phyloP scores from a whole-genome alignment of 768 basidiomycete genomes.

The Suillus luteus region DNA sequence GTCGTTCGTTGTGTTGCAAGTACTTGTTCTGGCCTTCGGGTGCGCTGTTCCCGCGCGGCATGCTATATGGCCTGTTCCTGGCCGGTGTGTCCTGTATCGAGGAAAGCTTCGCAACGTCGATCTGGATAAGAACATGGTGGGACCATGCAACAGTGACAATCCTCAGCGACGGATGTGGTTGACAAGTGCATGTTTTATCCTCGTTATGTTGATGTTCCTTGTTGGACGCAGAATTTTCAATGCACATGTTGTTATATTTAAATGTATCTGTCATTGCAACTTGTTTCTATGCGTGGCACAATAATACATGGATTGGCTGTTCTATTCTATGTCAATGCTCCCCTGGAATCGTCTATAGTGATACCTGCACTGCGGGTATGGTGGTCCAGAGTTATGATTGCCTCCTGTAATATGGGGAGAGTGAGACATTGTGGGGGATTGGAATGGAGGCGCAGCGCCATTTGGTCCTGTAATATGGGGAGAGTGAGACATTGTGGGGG shows the following conservation, averaged over 20 bases:
- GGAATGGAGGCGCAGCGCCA: slow-evolving; percentile 50
- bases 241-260: background rate
- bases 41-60: no score
- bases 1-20: no score
- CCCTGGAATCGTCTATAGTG: background rate
- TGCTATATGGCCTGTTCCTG: no score
- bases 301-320: background rate
- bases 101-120: no score
- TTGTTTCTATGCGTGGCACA: background rate
- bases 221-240: slow-evolving; percentile 3
- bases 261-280: background rate
- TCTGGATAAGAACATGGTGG: no score
- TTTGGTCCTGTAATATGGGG: slow-evolving; percentile 49
- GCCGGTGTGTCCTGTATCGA: no score
- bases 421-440: slow-evolving; percentile 65
- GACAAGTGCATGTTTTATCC: no score
- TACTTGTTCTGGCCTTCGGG: no score
- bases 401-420: slow-evolving; percentile 52
- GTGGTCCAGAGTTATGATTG: slow-evolving; percentile 32
- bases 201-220: background rate
- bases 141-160: no score
- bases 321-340: background rate
- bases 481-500: slow-evolving; percentile 65
- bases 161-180: no score
- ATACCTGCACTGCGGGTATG: background rate